Evolutionary conservation across 2,329 filamentous ascomycete species (phyloP), one percentile per base, ranked within the genome.

Genomic region (Fusarium nodosum): DNA sequence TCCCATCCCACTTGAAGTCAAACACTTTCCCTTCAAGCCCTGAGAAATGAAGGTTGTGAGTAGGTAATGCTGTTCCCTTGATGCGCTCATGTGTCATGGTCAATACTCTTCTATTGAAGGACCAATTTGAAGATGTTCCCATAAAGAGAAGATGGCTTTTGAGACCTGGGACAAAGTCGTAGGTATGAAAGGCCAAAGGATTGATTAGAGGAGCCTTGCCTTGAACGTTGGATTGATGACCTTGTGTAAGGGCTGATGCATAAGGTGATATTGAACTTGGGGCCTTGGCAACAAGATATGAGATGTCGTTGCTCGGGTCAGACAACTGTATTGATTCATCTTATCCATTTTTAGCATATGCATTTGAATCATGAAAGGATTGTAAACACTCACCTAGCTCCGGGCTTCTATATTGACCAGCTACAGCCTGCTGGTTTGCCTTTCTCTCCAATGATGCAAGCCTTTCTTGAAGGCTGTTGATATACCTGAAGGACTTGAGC

Each of bases 51-150:
- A 71, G n/a, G 8, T 69, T 63, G 11, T 59, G 47, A 11, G 44
- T 62, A 24, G 68, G 54, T 3, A 71, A 31, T 18, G 68, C 56
- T 36, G 54, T 65, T 9, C 68, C 65, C 7, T 31, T 66, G 20
- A 71, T 36, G 11, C 68, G 56, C 3, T 71, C 64, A 7, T 71
- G 57, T 16, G 65, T 71, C 68, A 71, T 71, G 28, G 56, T 71
- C 2, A 71, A 7, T n/a, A 71, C 68, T 41, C 68, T 41, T 18
- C 66, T 68, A n/a, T 70, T 68, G 22, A 71, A 71, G 4, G 68
- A 71, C 68, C 68, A 71, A 8, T 71, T 71, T 2, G 68, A 71
- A 1, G 68, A 71, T 10, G 60, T 71, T 4, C 68, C 68, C 68
- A 71, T 71, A 13, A 71, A 71, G 4, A 69, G 28, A 20, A 60